Conservation (phyloP, 1,284 basidiomycete genomes). For the Ustanciosporium gigantosporum region DNA sequence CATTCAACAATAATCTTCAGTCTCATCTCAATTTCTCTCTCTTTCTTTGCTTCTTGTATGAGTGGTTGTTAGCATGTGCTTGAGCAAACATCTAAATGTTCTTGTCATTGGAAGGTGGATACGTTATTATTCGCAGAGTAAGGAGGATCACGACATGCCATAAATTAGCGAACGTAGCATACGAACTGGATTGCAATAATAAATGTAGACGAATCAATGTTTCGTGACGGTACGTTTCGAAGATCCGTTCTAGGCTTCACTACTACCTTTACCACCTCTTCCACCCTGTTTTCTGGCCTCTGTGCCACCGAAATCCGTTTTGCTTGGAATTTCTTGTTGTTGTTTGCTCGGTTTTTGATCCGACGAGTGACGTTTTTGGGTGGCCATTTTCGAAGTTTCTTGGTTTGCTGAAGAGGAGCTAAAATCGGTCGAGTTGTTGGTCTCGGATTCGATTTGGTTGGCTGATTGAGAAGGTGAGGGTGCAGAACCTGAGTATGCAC, state of each 20-base stretch:
- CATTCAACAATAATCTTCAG: no score
- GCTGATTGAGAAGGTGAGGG: conserved; percentile 8
- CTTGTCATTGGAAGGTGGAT: no score
- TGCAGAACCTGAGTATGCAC: conserved; percentile 17
- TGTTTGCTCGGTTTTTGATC: conserved; percentile 8
- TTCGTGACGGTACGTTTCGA: no score
- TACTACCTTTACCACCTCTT: conserved; percentile 1
- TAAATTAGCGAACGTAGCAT: no score
- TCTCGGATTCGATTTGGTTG: conserved; percentile 13
- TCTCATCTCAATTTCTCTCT: no score
- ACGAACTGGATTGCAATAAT: no score
- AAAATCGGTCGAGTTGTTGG: conserved; percentile 15
- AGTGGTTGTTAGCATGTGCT: no score
- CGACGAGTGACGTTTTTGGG: neutral
- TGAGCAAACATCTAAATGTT: no score
- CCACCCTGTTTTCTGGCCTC: conserved; percentile 17
- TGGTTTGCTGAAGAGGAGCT: conserved; percentile 2
- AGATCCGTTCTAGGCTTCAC: neutral
- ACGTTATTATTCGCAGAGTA: no score
- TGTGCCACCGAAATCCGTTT: conserved; percentile 9
- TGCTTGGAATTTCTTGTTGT: conserved; percentile 6
- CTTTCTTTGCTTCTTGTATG: no score
- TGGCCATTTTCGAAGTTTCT: conserved; percentile 6
- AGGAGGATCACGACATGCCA: no score
- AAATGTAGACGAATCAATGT: no score